A percentile compares a stretch with the other conserved stretches of the same genome.
phyloP scores from a whole-genome alignment of 805 yeast species.

The Myxozyma geophila region DNA sequence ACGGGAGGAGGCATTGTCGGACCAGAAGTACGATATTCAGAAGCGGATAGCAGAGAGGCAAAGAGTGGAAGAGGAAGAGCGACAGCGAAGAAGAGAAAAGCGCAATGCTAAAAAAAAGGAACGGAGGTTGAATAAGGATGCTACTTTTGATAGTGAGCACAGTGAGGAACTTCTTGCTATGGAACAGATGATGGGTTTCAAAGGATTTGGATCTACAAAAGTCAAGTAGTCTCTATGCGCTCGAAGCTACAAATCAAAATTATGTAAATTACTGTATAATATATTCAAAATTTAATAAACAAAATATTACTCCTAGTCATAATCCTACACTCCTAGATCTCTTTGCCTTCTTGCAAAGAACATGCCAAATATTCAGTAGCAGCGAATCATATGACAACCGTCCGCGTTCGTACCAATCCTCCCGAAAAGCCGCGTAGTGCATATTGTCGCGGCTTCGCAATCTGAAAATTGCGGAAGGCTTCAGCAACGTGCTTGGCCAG shows the following conservation, averaged over 20 bases:
- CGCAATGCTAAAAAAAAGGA: constrained; percentile 35
- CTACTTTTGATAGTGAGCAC: constrained; percentile 16
- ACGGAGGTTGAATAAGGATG: constrained; percentile 18
- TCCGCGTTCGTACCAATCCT: constrained; percentile 59
- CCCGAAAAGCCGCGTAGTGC: constrained; percentile 76
- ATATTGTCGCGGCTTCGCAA: constrained; percentile 58
- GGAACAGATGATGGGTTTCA: constrained; percentile 61
- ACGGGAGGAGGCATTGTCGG: constrained; percentile 38
- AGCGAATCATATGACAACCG: constrained; percentile 51
- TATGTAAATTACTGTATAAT: background rate
- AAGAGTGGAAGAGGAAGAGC: constrained; percentile 48
- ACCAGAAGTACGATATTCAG: constrained; percentile 45
- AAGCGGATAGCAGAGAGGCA: constrained; percentile 51
- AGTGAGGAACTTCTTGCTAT: constrained; percentile 40
- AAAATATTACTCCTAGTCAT: background rate
- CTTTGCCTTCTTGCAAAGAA: background rate
- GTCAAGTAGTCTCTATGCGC: background rate
- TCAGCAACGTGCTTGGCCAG: constrained; percentile 81
- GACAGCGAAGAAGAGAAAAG: constrained; percentile 36
- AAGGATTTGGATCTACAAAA: constrained; percentile 59
- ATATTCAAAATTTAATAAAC: background rate
- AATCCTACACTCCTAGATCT: background rate
- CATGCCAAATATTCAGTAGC: background rate
- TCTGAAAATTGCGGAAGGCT: constrained; percentile 84
- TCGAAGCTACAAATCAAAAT: background rate